phyloP scores from a whole-genome alignment of 2,329 filamentous ascomycete genomes.

The Fusarium pseudonygamai region DNA sequence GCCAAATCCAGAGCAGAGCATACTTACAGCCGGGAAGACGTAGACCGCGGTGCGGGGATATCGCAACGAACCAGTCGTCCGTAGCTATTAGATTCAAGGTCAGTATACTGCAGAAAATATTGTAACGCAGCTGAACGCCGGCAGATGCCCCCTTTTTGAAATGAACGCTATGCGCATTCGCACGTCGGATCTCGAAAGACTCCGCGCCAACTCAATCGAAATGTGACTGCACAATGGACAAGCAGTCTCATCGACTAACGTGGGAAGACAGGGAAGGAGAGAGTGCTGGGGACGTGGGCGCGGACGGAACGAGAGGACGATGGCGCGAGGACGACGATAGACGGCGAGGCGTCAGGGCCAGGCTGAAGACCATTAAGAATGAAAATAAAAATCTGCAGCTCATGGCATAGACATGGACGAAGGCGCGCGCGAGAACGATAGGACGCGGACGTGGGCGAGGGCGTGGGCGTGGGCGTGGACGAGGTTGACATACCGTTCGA shows the following conservation, averaged over 20 bases:
- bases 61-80: constrained; percentile 98
- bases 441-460: constrained; percentile 52
- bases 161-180: constrained; percentile 40
- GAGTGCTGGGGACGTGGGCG: constrained; percentile 41
- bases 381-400: constrained; percentile 27
- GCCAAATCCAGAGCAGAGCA: neutral
- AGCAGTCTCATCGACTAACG: constrained; percentile 42
- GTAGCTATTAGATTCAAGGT: constrained; percentile 72
- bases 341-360: constrained; percentile 41
- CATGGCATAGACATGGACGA: constrained; percentile 37
- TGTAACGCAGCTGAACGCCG: constrained; percentile 34
- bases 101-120: constrained; percentile 56
- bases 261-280: constrained; percentile 35
- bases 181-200: constrained; percentile 36
- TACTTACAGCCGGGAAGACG: constrained; percentile 93
- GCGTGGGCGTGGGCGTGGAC: constrained; percentile 50
- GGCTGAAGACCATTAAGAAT: constrained; percentile 36
- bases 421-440: constrained; percentile 45
- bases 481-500: constrained; percentile 96
- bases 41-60: constrained; percentile 94
- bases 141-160: constrained; percentile 41
- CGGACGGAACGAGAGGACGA: constrained; percentile 43
- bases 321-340: constrained; percentile 43
- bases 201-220: constrained; percentile 40
- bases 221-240: constrained; percentile 42